Evolutionary conservation across 352 stramenopile genomes (phyloP).

Genomic region (Plasmopara viticola): DNA sequence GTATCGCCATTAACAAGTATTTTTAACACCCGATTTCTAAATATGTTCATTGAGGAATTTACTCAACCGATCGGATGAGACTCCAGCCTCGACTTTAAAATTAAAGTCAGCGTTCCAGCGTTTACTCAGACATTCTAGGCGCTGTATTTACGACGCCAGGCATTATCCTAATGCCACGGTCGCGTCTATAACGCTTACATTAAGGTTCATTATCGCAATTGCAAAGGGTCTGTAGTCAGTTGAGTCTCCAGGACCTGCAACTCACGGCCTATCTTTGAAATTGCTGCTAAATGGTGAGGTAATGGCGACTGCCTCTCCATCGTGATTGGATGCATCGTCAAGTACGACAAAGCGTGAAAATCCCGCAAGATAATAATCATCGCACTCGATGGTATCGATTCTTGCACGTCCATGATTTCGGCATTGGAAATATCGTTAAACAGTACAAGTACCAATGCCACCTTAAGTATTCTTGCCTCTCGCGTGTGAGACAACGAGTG

Average conservation of each 20-base stretch:
- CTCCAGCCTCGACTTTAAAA: not conserved
- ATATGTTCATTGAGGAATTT: not conserved
- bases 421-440: slow-evolving; percentile 21
- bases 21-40: slow-evolving; percentile 11
- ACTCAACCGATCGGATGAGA: not conserved
- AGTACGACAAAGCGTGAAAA: slow-evolving; percentile 59
- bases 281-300: slow-evolving; percentile 46
- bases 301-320: slow-evolving; percentile 55
- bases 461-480: slow-evolving; percentile 30
- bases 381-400: slow-evolving; percentile 17
- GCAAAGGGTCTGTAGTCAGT: slow-evolving; percentile 28
- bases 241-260: slow-evolving; percentile 28
- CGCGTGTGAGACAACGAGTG: slow-evolving; percentile 16
- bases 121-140: slow-evolving; percentile 16
- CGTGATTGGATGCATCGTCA: slow-evolving; percentile 68
- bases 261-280: slow-evolving; percentile 32
- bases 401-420: slow-evolving; percentile 16
- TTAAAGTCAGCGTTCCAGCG: not conserved
- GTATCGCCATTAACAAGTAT: slow-evolving; percentile 1
- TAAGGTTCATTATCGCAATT: slow-evolving; percentile 24
- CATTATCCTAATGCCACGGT: slow-evolving; percentile 4
- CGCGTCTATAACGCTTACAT: slow-evolving; percentile 8
- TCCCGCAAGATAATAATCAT: slow-evolving; percentile 44
- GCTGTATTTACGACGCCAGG: slow-evolving; percentile 13
- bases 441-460: slow-evolving; percentile 30